Evolutionary conservation across 768 basidiomycete genomes (phyloP), one percentile per base, ranked within the genome.

Genomic region (Tulasnella sp.): DNA sequence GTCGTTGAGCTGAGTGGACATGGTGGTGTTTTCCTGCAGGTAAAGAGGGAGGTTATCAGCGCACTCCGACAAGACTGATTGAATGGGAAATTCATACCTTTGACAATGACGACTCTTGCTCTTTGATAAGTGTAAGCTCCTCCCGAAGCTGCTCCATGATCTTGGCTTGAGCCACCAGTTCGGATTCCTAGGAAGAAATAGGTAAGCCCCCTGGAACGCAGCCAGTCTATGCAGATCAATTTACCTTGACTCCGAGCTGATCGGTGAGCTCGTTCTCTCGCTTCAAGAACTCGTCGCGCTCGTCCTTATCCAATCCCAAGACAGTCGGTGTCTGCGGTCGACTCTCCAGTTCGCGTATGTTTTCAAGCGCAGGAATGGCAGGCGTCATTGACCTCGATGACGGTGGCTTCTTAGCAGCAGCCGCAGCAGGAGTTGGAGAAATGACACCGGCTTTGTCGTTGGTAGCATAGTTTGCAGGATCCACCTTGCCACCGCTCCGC

Each of bases 211-310:
- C 7, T 23, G 18, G 44, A 11, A 48, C 20, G 16, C 70, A 42
- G 73, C 61, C 37, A 35, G 42, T 23, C 32, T 20, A 4, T 44
- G 44, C 20, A 40, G 70, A 74, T 3, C 57, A 40, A 23, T n/a
- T 37, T 44, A 85, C 85, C 82, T 85, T 94, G 86, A 98, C 97
- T 4, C 94, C 94, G 67, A 99, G 87, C 81, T 91, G 87, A 84
- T 99, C 98, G 79, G 91, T 96, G 77, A 99, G 87, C 84, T 99
- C 98, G 81, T 99, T 99, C 88, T 99, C 98, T 79, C 98, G 85
- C 83, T 90, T 91, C 84, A 99, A 85, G 88, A 99, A 99, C 74
- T 99, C 98, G 81, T 99, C 98, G 78, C 96, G 87, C 85, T 99
- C 98, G 82, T 99, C 98, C 86, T 96, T 95, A 80, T 98, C 96